These are phyloP conservation scores for Ganoderma lucidum DNA, from an alignment of 1,284 basidiomycete genomes.

Conservation along the genomic window DNA sequence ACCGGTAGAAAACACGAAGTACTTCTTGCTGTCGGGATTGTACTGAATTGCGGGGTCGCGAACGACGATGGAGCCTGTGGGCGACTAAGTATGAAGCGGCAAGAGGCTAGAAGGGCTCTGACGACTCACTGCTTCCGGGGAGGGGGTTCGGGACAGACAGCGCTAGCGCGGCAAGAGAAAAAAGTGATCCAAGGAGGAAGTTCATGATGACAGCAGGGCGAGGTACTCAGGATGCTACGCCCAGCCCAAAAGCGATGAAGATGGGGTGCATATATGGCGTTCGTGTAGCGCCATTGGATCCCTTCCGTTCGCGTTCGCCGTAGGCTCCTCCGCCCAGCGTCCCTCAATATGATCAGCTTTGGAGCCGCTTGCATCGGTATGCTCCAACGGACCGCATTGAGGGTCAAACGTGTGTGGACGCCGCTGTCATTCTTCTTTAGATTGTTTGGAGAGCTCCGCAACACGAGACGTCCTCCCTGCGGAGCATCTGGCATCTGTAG, in stretches of 20 bases:
- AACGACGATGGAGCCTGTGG: background rate
- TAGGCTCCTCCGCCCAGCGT: background rate
- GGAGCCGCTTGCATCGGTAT: background rate
- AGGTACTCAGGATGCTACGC: background rate
- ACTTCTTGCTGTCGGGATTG: conserved; percentile 16
- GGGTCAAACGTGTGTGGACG: background rate
- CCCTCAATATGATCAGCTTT: background rate
- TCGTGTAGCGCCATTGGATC: background rate
- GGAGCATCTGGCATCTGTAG: background rate
- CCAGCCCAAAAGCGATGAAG: background rate
- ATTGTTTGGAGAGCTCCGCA: background rate
- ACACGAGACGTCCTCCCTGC: too few relatives aligned
- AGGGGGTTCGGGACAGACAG: conserved; percentile 13
- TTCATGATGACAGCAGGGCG: conserved; percentile 3
- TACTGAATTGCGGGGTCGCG: conserved; percentile 15
- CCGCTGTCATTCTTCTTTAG: background rate
- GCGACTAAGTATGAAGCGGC: too few relatives aligned
- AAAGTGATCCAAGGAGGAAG: conserved; percentile 1
- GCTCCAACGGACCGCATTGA: background rate
- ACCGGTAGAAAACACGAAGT: conserved; percentile 16
- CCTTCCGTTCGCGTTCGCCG: background rate
- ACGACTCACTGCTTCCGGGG: conserved; percentile 11
- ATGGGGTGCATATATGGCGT: background rate
- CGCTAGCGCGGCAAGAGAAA: conserved; percentile 7
- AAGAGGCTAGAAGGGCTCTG: background rate